phyloP scores from a whole-genome alignment of 108 stramenopile species.

The Aurantiochytrium sp. region DNA sequence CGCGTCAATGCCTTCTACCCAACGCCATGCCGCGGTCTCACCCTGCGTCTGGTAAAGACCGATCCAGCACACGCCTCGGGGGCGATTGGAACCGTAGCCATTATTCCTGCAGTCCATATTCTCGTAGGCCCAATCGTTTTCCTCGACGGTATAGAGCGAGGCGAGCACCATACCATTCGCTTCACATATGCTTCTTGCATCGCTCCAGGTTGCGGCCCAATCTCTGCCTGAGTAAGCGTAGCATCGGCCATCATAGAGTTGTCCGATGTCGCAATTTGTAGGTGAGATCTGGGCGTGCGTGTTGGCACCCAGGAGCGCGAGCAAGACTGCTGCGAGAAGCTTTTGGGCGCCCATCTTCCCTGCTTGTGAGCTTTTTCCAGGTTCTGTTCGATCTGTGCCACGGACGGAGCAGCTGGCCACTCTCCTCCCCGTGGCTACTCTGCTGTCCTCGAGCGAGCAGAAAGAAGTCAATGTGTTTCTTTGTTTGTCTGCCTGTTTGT shows the following conservation, averaged over 20 bases:
- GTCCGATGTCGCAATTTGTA: too few relatives aligned
- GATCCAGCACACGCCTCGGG: neutral
- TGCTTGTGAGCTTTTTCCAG: too few relatives aligned
- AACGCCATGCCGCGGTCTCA: neutral
- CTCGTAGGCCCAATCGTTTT: neutral
- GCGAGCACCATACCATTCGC: neutral
- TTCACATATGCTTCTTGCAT: neutral
- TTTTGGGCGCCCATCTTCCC: too few relatives aligned
- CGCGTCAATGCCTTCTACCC: neutral
- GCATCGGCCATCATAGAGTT: neutral
- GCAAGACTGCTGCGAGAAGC: too few relatives aligned
- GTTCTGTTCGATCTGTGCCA: too few relatives aligned
- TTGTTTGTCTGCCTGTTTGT: too few relatives aligned
- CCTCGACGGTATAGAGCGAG: neutral
- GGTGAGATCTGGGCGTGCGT: too few relatives aligned
- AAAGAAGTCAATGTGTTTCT: too few relatives aligned
- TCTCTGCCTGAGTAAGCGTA: neutral
- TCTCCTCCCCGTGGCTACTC: too few relatives aligned
- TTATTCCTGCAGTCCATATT: neutral
- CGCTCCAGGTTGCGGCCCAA: neutral
- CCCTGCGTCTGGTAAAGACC: slow-evolving; percentile 3
- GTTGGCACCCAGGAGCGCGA: too few relatives aligned
- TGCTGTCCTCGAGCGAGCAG: too few relatives aligned
- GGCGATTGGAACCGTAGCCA: neutral
- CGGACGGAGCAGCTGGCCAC: too few relatives aligned